Percentiles rank a stretch among this genome's conserved stretches.
These are phyloP conservation scores for Suaeda aralocaspica DNA, from an alignment of 148 eudicot species.

Conservation along the genomic window DNA sequence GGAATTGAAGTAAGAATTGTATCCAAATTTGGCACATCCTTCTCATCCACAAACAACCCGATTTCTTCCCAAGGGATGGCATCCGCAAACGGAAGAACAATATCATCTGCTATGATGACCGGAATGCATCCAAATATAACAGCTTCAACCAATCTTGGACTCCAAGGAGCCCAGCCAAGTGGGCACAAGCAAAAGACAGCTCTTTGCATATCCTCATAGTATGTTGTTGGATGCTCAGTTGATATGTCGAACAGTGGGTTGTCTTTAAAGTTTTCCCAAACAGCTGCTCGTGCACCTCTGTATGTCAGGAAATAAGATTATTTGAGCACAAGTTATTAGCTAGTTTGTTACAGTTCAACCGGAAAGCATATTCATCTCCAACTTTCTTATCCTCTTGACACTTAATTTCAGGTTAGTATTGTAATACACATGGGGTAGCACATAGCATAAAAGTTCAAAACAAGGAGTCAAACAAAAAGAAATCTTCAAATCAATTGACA, in stretches of 20 bases:
- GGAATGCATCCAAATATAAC: conserved; percentile 98
- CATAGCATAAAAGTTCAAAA: neutral
- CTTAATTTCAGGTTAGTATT: neutral
- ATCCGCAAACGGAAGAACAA: conserved; percentile 94
- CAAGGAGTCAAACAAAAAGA: neutral
- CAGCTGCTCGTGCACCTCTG: conserved; percentile 97
- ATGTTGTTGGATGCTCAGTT: conserved; percentile 96
- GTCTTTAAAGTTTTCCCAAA: conserved; percentile 98
- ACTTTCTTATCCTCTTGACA: neutral
- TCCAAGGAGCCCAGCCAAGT: conserved; percentile 99
- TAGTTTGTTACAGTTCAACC: neutral
- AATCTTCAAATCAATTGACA: too few species aligned
- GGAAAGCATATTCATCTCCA: neutral
- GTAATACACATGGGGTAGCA: too few species aligned
- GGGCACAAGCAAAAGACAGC: conserved; percentile 94
- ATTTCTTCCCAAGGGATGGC: conserved; percentile 99
- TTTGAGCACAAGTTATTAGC: neutral
- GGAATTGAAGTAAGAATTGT: conserved; percentile 83
- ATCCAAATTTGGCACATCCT: conserved; percentile 86
- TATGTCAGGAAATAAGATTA: neutral
- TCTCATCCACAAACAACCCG: conserved; percentile 82
- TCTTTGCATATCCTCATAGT: conserved; percentile 98
- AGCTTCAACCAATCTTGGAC: conserved; percentile 95
- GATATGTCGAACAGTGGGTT: conserved; percentile 97
- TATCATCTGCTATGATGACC: conserved; percentile 92